A percentile compares a stretch with the other conserved stretches of the same genome.
Evolutionary conservation across 306 rosid genomes (phyloP).

Genomic region (Acmispon strigosus): DNA sequence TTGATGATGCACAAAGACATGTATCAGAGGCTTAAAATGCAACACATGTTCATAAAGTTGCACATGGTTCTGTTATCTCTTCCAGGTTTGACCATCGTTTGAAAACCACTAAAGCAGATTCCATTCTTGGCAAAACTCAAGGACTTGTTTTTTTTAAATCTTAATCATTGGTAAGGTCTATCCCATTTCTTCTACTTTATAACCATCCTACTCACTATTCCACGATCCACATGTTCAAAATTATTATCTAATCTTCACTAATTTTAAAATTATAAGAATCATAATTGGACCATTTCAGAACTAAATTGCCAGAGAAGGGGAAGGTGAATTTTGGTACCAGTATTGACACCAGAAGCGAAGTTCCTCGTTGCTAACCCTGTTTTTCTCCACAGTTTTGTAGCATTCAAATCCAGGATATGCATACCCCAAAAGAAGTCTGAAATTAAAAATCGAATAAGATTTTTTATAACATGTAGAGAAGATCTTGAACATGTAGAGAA

Average conservation of each 20-base stretch:
- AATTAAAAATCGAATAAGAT: neutral
- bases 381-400: constrained; percentile 65
- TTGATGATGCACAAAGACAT: neutral
- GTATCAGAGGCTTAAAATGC: constrained; percentile 8
- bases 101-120: constrained; percentile 15
- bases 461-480: neutral
- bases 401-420: constrained; percentile 95
- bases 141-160: neutral
- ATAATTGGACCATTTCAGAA: neutral
- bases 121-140: constrained; percentile 6
- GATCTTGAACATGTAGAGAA: too few relatives aligned
- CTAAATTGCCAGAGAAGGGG: neutral
- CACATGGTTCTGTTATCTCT: constrained; percentile 21
- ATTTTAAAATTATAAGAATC: neutral
- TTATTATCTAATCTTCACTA: neutral
- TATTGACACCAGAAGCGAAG: constrained; percentile 97
- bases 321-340: constrained; percentile 46
- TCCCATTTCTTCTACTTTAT: neutral
- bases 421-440: constrained; percentile 72
- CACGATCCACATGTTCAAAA: neutral
- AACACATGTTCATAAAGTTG: neutral
- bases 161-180: neutral
- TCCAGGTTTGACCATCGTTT: constrained; percentile 9
- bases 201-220: neutral
- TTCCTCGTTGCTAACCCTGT: constrained; percentile 48